Percentiles rank a stretch among this genome's conserved stretches.
Conservation (phyloP, 2,329 filamentous ascomycete species). For the Plenodomus biglobosus region DNA sequence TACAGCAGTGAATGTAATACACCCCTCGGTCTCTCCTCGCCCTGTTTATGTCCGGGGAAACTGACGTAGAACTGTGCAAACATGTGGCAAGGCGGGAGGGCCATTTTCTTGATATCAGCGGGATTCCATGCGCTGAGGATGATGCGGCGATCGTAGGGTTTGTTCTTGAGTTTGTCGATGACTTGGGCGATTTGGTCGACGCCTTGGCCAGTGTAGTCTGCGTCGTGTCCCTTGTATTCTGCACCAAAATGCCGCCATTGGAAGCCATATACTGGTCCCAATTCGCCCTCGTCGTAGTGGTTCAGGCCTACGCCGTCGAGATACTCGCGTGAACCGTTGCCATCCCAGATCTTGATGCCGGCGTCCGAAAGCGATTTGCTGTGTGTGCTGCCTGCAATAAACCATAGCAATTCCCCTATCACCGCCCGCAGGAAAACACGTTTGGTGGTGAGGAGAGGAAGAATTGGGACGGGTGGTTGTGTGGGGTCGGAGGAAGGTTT, state of each 20-base stretch:
- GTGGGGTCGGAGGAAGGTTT: conserved; percentile 49
- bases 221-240: conserved; percentile 66
- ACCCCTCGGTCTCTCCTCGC: conserved; percentile 55
- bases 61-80: conserved; percentile 95
- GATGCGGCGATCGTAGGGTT: conserved; percentile 86
- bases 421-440: conserved; percentile 92
- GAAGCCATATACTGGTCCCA: conserved; percentile 96
- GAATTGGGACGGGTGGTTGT: conserved; percentile 58
- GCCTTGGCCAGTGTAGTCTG: conserved; percentile 84
- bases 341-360: conserved; percentile 97
- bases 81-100: conserved; percentile 93
- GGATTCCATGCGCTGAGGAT: conserved; percentile 96
- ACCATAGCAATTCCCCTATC: conserved; percentile 93
- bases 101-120: conserved; percentile 81
- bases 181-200: conserved; percentile 92
- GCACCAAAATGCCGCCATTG: conserved; percentile 99
- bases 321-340: conserved; percentile 87
- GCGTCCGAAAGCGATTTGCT: conserved; percentile 73
- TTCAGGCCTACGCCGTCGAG: conserved; percentile 81
- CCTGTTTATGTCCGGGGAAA: conserved; percentile 55
- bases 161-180: conserved; percentile 79
- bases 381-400: conserved; percentile 81
- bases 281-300: conserved; percentile 81
- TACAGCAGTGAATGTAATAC: conserved; percentile 86
- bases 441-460: conserved; percentile 95